Conservation (phyloP, 176 grass and related monocot species). For the Alopecurus myosuroides region DNA sequence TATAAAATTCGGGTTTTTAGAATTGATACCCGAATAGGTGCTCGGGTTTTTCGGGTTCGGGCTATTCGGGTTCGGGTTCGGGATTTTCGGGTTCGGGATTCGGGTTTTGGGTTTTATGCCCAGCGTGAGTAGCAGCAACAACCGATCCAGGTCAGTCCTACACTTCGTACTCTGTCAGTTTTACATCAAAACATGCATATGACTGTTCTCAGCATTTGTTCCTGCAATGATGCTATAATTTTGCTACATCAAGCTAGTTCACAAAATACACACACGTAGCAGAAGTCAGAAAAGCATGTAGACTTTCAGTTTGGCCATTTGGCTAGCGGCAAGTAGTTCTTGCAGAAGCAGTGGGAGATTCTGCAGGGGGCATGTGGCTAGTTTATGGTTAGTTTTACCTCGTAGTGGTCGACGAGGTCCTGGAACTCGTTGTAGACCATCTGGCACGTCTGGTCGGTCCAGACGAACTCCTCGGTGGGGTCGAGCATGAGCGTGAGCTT, state of each 20-base stretch:
- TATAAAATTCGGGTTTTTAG: too few species aligned
- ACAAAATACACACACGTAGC: background rate
- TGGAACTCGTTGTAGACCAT: slow-evolving; percentile 87
- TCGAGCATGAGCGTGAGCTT: slow-evolving; percentile 94
- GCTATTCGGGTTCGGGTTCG: too few species aligned
- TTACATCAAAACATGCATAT: background rate
- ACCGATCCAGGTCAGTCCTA: background rate
- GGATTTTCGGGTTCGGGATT: too few species aligned
- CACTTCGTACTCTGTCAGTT: background rate
- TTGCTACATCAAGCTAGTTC: background rate
- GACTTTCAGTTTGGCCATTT: background rate
- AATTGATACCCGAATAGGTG: too few species aligned
- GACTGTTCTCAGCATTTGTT: background rate
- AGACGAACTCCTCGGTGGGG: slow-evolving; percentile 80
- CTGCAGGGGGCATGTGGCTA: background rate
- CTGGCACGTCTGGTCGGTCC: slow-evolving; percentile 74
- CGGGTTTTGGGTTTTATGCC: too few species aligned
- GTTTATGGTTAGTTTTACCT: slow-evolving; percentile 32
- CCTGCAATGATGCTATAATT: background rate
- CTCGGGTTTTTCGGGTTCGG: too few species aligned
- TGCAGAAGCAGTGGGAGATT: too few species aligned
- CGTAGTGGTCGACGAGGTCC: slow-evolving; percentile 88
- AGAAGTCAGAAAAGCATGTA: background rate
- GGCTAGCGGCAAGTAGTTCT: background rate
- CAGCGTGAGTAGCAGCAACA: background rate